Evolutionary conservation across 148 eudicot genomes (phyloP).

Genomic region (Persicaria tinctoria): DNA sequence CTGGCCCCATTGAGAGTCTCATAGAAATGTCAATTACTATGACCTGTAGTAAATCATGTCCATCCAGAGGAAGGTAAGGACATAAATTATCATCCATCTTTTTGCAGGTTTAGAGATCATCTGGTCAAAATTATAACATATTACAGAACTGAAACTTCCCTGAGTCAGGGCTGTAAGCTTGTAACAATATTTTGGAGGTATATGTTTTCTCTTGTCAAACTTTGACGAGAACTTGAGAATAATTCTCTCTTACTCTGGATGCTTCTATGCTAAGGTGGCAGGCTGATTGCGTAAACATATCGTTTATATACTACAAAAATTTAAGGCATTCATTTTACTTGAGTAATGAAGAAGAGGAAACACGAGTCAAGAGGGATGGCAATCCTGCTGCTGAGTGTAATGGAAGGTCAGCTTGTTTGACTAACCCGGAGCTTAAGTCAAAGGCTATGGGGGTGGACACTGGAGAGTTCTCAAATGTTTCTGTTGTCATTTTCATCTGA

Average conservation of each 20-base stretch:
- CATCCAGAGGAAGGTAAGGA: background rate
- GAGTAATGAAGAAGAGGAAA: slow-evolving; percentile 69
- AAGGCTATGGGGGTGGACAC: slow-evolving; percentile 72
- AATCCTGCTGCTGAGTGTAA: slow-evolving; percentile 28
- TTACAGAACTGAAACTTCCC: slow-evolving; percentile 96
- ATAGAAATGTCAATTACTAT: background rate
- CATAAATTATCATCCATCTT: background rate
- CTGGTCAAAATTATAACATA: slow-evolving; percentile 88
- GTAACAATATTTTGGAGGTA: slow-evolving; percentile 91
- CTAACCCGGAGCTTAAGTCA: slow-evolving; percentile 60
- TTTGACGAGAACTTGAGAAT: background rate
- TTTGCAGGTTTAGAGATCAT: slow-evolving; percentile 77
- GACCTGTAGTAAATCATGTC: background rate
- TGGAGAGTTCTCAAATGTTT: slow-evolving; percentile 35
- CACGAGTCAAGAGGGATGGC: slow-evolving; percentile 59
- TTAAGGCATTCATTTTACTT: slow-evolving; percentile 67
- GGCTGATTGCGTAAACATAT: slow-evolving; percentile 79
- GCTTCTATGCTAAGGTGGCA: slow-evolving; percentile 21
- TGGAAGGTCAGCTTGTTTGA: slow-evolving; percentile 41
- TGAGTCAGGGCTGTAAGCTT: slow-evolving; percentile 90
- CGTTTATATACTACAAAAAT: slow-evolving; percentile 84
- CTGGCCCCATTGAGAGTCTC: slow-evolving; percentile 42
- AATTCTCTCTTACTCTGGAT: background rate
- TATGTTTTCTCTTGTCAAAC: background rate
- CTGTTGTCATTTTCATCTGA: slow-evolving; percentile 72